Evolutionary conservation across 352 stramenopile genomes (phyloP).

Genomic region (Phytophthora litchii): DNA sequence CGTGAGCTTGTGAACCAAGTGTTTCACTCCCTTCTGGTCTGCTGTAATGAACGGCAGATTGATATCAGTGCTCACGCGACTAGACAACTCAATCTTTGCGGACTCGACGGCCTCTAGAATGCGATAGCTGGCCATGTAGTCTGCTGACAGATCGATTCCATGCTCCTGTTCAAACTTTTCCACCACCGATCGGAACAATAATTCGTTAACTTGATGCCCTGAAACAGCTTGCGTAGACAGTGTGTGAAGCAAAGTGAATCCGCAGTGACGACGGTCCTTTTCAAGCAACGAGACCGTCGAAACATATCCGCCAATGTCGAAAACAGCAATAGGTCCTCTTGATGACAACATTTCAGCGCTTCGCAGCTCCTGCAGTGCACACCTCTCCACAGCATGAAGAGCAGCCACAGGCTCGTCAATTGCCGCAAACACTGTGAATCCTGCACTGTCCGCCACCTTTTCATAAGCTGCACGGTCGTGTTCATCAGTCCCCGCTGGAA

Average conservation of each 20-base stretch:
- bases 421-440: slow-evolving; percentile 61
- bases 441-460: slow-evolving; percentile 54
- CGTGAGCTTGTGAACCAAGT: slow-evolving; percentile 70
- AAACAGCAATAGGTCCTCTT: slow-evolving; percentile 51
- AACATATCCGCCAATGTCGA: slow-evolving; percentile 73
- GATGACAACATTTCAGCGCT: slow-evolving; percentile 26
- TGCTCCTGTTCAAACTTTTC: slow-evolving; percentile 59
- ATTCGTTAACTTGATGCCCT: slow-evolving; percentile 49
- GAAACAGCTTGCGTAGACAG: slow-evolving; percentile 45
- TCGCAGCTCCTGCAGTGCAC: slow-evolving; percentile 37
- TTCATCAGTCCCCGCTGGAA: slow-evolving; percentile 44
- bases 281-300: slow-evolving; percentile 62
- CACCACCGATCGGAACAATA: slow-evolving; percentile 58
- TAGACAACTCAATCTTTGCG: slow-evolving; percentile 78
- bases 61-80: slow-evolving; percentile 55
- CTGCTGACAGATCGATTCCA: slow-evolving; percentile 71
- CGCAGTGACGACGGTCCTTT: slow-evolving; percentile 23
- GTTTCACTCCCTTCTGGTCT: slow-evolving; percentile 67
- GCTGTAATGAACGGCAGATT: slow-evolving; percentile 84
- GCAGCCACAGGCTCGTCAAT: slow-evolving; percentile 72
- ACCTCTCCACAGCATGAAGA: slow-evolving; percentile 55
- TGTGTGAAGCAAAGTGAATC: slow-evolving; percentile 48
- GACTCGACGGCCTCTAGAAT: slow-evolving; percentile 70
- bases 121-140: slow-evolving; percentile 73
- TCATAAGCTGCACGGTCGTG: slow-evolving; percentile 47